Percentiles rank a stretch among this genome's conserved stretches.
phyloP scores from a whole-genome alignment of 495 filamentous ascomycete genomes.

The Penicillium waksmanii region DNA sequence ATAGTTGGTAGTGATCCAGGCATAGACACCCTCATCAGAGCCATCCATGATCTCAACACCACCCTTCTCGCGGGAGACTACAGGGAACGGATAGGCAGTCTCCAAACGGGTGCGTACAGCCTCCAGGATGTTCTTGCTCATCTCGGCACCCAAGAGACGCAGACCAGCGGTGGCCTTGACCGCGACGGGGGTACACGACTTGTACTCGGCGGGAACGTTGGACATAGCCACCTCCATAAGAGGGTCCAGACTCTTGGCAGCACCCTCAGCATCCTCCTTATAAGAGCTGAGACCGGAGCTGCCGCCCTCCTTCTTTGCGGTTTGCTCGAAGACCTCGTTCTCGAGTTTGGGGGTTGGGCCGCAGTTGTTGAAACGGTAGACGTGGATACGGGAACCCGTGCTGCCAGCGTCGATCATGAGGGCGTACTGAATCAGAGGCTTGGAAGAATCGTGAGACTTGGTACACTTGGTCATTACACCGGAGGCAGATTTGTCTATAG shows the following conservation, averaged over 20 bases:
- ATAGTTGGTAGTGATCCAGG: constrained; percentile 99
- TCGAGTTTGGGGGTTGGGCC: constrained; percentile 94
- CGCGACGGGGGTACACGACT: constrained; percentile 84
- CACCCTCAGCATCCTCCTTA: constrained; percentile 78
- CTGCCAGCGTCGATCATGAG: constrained; percentile 99
- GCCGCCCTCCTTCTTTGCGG: constrained; percentile 72
- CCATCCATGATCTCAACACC: constrained; percentile 97
- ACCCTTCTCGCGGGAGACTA: constrained; percentile 79
- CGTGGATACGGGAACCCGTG: constrained; percentile 96
- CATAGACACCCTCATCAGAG: constrained; percentile 95
- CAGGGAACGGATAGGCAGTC: constrained; percentile 88
- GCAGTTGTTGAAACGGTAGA: constrained; percentile 99
- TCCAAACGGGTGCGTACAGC: constrained; percentile 86
- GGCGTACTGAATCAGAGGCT: constrained; percentile 94
- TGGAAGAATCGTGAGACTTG: constrained; percentile 77
- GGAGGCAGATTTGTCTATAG: constrained; percentile 31
- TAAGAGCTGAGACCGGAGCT: constrained; percentile 83
- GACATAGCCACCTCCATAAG: constrained; percentile 84
- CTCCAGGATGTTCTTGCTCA: constrained; percentile 80
- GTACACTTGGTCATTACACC: constrained; percentile 64
- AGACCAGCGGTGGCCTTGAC: constrained; percentile 97
- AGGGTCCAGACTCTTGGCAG: constrained; percentile 85
- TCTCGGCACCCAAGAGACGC: constrained; percentile 79
- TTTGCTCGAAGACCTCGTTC: constrained; percentile 87
- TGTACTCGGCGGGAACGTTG: constrained; percentile 82